These are phyloP conservation scores for Xylaria sp. DNA, from an alignment of 2,329 filamentous ascomycete genomes.

Conservation along the genomic window DNA sequence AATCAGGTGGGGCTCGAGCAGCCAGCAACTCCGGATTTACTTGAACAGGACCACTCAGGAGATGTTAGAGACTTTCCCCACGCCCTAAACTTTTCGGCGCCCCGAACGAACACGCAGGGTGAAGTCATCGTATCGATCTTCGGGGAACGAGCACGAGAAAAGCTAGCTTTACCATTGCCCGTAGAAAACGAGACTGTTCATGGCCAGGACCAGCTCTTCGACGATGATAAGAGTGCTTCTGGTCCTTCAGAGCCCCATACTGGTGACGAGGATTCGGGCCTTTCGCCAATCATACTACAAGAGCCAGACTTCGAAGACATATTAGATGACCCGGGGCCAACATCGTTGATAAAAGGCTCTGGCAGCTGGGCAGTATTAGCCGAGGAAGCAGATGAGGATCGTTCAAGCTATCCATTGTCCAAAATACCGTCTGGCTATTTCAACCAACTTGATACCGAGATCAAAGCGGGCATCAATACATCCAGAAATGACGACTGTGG, in stretches of 20 bases:
- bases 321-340: too few relatives aligned
- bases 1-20: constrained; percentile 34
- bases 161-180: constrained; percentile 25
- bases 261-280: constrained; percentile 5
- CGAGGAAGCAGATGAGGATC: too few relatives aligned
- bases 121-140: background rate
- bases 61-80: background rate
- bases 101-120: background rate
- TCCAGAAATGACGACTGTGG: background rate
- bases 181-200: constrained; percentile 50
- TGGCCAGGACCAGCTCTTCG: constrained; percentile 51
- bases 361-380: too few relatives aligned
- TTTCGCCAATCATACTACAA: background rate
- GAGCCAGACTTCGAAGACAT: too few relatives aligned
- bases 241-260: constrained; percentile 2
- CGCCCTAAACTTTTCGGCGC: background rate
- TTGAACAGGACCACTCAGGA: constrained; percentile 12
- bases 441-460: background rate
- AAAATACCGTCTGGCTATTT: background rate
- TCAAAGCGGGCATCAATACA: background rate
- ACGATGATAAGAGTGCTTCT: constrained; percentile 33
- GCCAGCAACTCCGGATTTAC: constrained; percentile 34
- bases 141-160: constrained; percentile 10
- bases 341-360: too few relatives aligned
- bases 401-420: background rate